Evolutionary conservation across 2,329 filamentous ascomycete genomes (phyloP), one percentile per base, ranked within the genome.

Genomic region (Calonectria hongkongensis): DNA sequence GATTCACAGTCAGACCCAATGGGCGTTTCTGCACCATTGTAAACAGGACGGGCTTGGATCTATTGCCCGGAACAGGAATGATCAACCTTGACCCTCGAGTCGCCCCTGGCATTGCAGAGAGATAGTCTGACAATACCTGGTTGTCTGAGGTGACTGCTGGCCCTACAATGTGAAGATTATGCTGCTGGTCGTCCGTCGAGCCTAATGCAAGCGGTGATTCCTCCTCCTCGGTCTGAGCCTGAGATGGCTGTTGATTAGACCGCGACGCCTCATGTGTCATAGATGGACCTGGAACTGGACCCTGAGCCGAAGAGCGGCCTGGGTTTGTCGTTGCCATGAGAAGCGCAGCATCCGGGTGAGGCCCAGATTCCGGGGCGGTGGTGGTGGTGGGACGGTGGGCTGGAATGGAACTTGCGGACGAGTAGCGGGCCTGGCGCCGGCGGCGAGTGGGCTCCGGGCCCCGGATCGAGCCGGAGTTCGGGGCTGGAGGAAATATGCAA

Each of bases 61-160:
- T 77, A 21, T 79, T 78, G 5, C 79, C 80, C 0, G 83, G 80
- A 9, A 80, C 80, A 1, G 81, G 83, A 10, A 81, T 78, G 8
- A 82, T 77, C 71, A 82, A 80, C 30, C 78, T 79, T 2, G 80
- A 83, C 16, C 75, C 79, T 30, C 80, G 75, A 1, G 78, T 77
- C 5, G 80, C 77, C 12, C 78, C 82, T 0, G 78, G 81, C 36
- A 84, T 82, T 6, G 79, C 78, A 7, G 83, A 83, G 71, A 92
- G 86, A 70, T 91, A 91, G 65, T 90, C 87, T n/a, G 90, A 88
- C 56, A 92, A 84, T 13, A 92, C 86, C 66, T 92, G 90, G 1
- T 88, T 90, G 82, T 92, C 91, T 62, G 88, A 88, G 6, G 89
- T 90, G 7, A 89, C 86, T 7, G 90, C 89, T 0, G 90, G 90